Conservation (phyloP, 768 basidiomycete species). For the Tylopilus sp. region DNA sequence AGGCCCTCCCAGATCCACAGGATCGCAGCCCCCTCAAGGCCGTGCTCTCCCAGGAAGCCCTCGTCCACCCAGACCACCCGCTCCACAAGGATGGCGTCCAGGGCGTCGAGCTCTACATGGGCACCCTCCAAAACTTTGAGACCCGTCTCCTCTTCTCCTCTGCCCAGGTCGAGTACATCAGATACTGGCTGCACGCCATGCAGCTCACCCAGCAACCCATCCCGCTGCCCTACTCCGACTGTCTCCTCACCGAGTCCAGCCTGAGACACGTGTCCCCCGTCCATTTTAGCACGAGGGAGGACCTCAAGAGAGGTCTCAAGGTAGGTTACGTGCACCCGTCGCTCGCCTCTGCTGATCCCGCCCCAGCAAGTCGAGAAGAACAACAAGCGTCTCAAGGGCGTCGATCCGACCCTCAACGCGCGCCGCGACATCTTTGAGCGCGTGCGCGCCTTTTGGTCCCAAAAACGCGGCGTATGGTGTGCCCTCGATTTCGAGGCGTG, state of each 20-base stretch:
- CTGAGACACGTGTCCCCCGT: slow-evolving; percentile 58
- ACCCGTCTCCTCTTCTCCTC: slow-evolving; percentile 79
- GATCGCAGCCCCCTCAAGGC: slow-evolving; percentile 67
- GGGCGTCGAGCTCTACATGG: slow-evolving; percentile 71
- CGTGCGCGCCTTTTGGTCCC: slow-evolving; percentile 58
- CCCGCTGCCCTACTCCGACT: slow-evolving; percentile 76
- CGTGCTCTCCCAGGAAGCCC: slow-evolving; percentile 63
- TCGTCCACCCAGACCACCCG: slow-evolving; percentile 71
- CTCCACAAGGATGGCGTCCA: slow-evolving; percentile 57
- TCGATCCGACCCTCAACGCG: slow-evolving; percentile 49
- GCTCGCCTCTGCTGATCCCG: background rate
- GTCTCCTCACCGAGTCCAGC: slow-evolving; percentile 58
- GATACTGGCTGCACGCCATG: slow-evolving; percentile 81
- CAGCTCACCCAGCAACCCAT: slow-evolving; percentile 59
- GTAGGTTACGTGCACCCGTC: slow-evolving; percentile 31
- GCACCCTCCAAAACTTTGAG: slow-evolving; percentile 73
- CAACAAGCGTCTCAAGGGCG: slow-evolving; percentile 72
- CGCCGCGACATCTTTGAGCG: slow-evolving; percentile 68
- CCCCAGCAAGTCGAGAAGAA: slow-evolving; percentile 70
- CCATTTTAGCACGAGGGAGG: slow-evolving; percentile 49
- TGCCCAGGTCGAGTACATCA: slow-evolving; percentile 78
- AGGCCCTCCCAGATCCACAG: slow-evolving; percentile 52
- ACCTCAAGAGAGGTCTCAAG: slow-evolving; percentile 59
- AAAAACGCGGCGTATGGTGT: slow-evolving; percentile 67
- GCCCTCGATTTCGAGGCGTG: slow-evolving; percentile 83